Evolutionary conservation across 345 rosid species (phyloP), one percentile per base, ranked within the genome.

Genomic region (Trapa incisa): DNA sequence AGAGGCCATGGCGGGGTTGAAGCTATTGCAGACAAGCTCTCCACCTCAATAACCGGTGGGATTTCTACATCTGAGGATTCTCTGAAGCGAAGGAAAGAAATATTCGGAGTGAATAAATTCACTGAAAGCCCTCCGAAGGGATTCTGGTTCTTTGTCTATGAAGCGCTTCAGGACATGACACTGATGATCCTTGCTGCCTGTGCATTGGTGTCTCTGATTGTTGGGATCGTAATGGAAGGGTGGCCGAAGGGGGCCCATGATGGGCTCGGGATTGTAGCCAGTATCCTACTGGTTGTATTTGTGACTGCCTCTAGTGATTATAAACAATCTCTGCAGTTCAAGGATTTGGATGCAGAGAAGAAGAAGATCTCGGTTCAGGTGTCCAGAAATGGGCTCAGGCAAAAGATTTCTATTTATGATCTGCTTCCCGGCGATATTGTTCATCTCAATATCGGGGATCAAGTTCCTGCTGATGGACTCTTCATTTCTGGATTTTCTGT

Each of bases 41-140:
- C 78, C 36, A 86, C 94, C 3, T 83, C 96, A 16, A 42, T 77
- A 68, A 68, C 75, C 14, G 47, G 76, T 63, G 98, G 98, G 7
- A 82, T 88, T 66, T 50, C 78, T 68, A 73, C 85, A 67, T 75
- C 88, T 15, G 87, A 75, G 52, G 53, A 85, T 47, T 75, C 64
- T 56, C 35, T 90, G 7, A 75, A 72, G 43, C 52, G 41, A 70
- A 85, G 98, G 73, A 79, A 81, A 77, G 69, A 60, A 16, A 71
- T 86, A n/a, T 87, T 82, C 75, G 97, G 98, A 76, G 67, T 87
- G 69, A 93, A 93, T 78, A 88, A 81, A 64, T 93, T 93, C 75
- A 73, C 86, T 0, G 96, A 93, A 78, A 84, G 88, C 68, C 96
- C 94, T 0, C 48, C 37, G 14, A 85, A 79, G 52, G 92, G 98